A percentile compares a stretch with the other conserved stretches of the same genome.
These are phyloP conservation scores for Boletus fagicola DNA, from an alignment of 768 basidiomycete species.

Conservation along the genomic window DNA sequence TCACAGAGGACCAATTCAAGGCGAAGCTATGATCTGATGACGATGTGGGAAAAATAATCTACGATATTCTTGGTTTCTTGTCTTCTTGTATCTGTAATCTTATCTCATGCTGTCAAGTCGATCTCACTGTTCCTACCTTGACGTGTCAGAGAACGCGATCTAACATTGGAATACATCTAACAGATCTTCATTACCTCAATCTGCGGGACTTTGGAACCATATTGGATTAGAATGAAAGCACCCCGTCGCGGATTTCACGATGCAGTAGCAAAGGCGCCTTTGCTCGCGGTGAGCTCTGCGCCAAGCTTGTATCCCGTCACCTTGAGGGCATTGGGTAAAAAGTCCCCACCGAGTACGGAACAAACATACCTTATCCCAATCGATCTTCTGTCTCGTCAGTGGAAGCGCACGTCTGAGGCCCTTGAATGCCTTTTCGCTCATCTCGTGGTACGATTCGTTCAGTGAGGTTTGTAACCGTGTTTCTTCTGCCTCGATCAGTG, in stretches of 20 bases:
- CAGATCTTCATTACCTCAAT: conserved; percentile 9
- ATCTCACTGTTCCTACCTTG: background rate
- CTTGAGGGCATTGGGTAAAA: conserved; percentile 25
- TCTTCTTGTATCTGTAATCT: conserved; percentile 4
- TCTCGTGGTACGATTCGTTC: conserved; percentile 79
- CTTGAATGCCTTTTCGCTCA: conserved; percentile 94
- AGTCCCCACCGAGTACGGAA: background rate
- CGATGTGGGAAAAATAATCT: background rate
- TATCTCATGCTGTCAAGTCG: background rate
- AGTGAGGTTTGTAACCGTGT: conserved; percentile 75
- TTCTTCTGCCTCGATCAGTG: conserved; percentile 79
- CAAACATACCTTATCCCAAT: conserved; percentile 84
- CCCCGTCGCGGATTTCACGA: conserved; percentile 12
- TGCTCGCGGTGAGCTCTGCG: conserved; percentile 69
- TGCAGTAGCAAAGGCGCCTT: conserved; percentile 45
- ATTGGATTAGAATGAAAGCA: background rate
- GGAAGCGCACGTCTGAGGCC: conserved; percentile 87
- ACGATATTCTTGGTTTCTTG: conserved; percentile 1
- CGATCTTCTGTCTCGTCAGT: conserved; percentile 88
- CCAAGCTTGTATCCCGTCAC: conserved; percentile 69
- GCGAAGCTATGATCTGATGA: conserved; percentile 40
- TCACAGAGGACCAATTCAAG: conserved; percentile 85
- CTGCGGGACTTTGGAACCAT: background rate
- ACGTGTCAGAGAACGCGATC: background rate
- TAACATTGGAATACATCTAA: background rate